Percentiles rank a stretch among this genome's conserved stretches.
Conservation (phyloP, 1,284 basidiomycete species). For the Vanrija sp. region DNA sequence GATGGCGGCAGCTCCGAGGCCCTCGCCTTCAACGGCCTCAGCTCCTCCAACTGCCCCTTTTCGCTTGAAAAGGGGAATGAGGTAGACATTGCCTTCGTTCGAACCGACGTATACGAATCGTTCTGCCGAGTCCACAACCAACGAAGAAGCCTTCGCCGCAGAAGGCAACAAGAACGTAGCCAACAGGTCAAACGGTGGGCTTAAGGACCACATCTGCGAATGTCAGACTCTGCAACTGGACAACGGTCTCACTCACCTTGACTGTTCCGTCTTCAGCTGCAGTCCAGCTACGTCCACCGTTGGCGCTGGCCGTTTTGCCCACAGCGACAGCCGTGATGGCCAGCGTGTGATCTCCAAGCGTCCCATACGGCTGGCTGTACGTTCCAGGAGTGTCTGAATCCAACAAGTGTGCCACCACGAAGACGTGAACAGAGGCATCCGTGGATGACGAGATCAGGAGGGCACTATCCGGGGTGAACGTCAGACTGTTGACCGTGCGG, state of each 20-base stretch:
- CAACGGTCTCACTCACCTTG: constrained; percentile 58
- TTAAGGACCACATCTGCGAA: constrained; percentile 72
- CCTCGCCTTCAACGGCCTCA: constrained; percentile 73
- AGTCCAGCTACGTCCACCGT: constrained; percentile 56
- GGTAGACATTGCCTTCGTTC: constrained; percentile 65
- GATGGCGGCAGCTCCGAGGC: constrained; percentile 61
- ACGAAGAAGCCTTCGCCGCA: constrained; percentile 46
- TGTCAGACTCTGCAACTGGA: neutral
- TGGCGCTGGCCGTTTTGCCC: constrained; percentile 53
- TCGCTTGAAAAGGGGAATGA: constrained; percentile 73
- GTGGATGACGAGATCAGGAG: constrained; percentile 81
- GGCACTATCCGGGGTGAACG: constrained; percentile 75
- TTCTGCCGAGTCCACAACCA: constrained; percentile 79
- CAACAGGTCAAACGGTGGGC: constrained; percentile 65
- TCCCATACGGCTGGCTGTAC: constrained; percentile 63
- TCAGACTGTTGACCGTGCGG: constrained; percentile 74
- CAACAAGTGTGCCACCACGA: constrained; percentile 63
- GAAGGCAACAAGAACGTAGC: constrained; percentile 83
- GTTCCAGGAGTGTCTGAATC: constrained; percentile 18
- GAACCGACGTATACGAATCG: constrained; percentile 82
- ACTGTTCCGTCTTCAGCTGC: constrained; percentile 85
- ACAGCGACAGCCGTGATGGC: constrained; percentile 77
- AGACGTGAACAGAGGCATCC: constrained; percentile 82
- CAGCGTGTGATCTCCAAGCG: constrained; percentile 85
- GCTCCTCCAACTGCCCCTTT: constrained; percentile 50